Evolutionary conservation across 768 basidiomycete genomes (phyloP).

Genomic region (Auricularia heimuer): DNA sequence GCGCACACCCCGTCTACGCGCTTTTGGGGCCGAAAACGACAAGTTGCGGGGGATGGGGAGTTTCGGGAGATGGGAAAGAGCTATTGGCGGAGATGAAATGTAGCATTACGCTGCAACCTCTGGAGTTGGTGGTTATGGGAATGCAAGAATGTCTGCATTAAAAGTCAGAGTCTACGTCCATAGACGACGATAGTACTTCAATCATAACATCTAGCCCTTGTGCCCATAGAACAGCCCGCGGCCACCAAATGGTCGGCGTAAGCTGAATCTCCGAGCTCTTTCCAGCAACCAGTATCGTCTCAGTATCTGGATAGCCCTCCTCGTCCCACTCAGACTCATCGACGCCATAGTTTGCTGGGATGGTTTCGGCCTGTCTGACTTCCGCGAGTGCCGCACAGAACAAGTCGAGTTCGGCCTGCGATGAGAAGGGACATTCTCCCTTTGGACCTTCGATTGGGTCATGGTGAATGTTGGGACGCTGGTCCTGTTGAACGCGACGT

Average conservation of each 20-base stretch:
- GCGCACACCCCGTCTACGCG: too few species aligned
- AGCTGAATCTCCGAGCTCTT: background rate
- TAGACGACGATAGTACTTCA: background rate
- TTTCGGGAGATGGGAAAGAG: too few species aligned
- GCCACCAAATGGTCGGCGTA: background rate
- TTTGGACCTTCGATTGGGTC: background rate
- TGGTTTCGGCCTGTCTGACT: conserved; percentile 15
- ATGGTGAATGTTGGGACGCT: background rate
- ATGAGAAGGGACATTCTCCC: background rate
- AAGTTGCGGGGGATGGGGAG: too few species aligned
- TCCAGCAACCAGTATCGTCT: background rate
- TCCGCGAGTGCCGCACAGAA: background rate
- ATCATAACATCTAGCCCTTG: background rate
- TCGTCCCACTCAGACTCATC: background rate
- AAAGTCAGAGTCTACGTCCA: too few species aligned
- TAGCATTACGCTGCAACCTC: too few species aligned
- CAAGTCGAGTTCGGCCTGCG: background rate
- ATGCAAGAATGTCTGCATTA: too few species aligned
- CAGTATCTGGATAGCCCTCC: background rate
- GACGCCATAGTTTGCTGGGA: conserved; percentile 12
- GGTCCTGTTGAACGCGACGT: background rate
- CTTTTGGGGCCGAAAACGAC: too few species aligned
- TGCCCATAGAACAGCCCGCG: background rate
- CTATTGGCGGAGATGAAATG: too few species aligned
- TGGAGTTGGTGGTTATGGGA: too few species aligned